Base-by-base conservation (phyloP, 495 filamentous ascomycete genomes). In the Podospora didyma region DNA sequence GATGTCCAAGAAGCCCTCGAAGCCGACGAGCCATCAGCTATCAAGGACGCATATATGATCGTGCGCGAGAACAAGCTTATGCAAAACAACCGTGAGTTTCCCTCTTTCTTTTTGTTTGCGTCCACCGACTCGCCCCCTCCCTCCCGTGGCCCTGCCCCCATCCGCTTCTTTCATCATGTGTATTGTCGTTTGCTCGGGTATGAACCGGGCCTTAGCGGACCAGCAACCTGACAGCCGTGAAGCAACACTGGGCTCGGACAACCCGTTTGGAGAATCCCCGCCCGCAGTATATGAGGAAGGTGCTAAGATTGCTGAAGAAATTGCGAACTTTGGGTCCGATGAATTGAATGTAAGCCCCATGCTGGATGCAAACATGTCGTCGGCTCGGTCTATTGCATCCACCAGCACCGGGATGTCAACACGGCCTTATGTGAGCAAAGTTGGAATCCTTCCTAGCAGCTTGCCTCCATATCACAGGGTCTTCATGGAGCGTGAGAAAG, bases 41-140 rank as follows among this genome's bases (percentile, higher is more conserved):
- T 98, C 75, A 98, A 98, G 69, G 94, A 98, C 78, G 94, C 94
- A 14, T 98, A 97, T 71, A 85, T 96, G 72, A 97, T 98, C 64
- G 90, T 97, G 28, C 84, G 92, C 49, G 94, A 98, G 73, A 97
- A 98, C 70, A 92, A 96, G 69, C 82, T 98, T 66, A 97, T 97
- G 95, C 89, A 90, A 65, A 87, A 84, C 31, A 96, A 90, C 70
- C 92, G 92, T 96, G 73, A 82, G 85, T 82, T 51, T 56, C 46
- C 7, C 39, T 26, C 54, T 24, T 53, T 26, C 47, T 9, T 24
- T 17, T 21, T 23, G 12, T 41, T 19, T 54, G 14, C 35, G 7
- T 31, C 20, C 17, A 47, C 22, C 45, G 17, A 7, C 24, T 51
- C 7, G 23, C 28, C 39, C 24, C 34, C 46, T 21, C 45, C 12